Conservation (phyloP, 108 stramenopile species). For the Cyclotella distinguenda region DNA sequence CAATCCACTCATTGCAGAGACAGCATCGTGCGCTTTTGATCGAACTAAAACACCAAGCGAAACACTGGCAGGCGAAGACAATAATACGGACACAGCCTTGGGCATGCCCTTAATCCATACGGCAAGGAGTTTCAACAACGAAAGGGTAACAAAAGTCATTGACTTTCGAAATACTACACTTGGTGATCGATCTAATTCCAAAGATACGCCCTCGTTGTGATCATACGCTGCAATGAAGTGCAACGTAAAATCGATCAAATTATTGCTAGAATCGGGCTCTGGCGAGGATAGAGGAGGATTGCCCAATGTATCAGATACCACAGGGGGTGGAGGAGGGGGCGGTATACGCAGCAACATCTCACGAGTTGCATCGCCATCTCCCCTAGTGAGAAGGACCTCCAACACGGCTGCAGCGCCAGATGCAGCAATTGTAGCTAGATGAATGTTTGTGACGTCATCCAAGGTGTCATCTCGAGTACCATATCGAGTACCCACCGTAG, state of each 20-base stretch:
- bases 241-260: conserved; percentile 43
- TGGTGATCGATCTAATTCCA: neutral
- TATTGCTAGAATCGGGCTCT: conserved; percentile 7
- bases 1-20: conserved; percentile 52
- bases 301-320: conserved; percentile 1
- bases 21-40: conserved; percentile 14
- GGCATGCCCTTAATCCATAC: conserved; percentile 68
- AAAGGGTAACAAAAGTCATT: conserved; percentile 20
- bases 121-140: conserved; percentile 52
- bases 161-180: conserved; percentile 23
- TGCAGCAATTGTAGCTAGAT: conserved; percentile 52
- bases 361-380: conserved; percentile 59
- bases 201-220: neutral
- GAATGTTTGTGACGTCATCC: conserved; percentile 20
- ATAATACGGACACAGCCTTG: conserved; percentile 52
- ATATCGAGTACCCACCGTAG: neutral
- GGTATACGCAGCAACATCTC: conserved; percentile 62
- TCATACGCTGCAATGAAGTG: conserved; percentile 38
- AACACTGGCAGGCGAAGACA: conserved; percentile 52
- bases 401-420: conserved; percentile 65
- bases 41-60: conserved; percentile 38
- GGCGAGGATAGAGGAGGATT: neutral
- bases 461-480: no score
- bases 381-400: conserved; percentile 51
- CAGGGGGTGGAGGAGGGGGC: conserved; percentile 23